Percentiles rank a stretch among this genome's conserved stretches.
Conservation (phyloP, 345 rosid genomes). For the Eucalyptus cloeziana region DNA sequence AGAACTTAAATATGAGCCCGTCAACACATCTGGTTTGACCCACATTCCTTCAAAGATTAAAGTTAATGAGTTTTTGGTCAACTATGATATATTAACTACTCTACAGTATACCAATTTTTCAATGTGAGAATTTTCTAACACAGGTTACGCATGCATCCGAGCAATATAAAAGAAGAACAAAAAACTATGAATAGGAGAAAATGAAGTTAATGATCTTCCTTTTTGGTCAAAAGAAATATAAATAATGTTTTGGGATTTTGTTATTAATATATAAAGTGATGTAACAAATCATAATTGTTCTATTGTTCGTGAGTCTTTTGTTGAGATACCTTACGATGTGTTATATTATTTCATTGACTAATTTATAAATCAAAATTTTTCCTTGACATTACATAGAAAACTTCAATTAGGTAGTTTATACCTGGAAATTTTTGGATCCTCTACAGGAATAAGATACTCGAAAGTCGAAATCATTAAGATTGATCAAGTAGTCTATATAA, state of each 20-base stretch:
- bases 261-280: background rate
- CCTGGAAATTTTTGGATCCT: background rate
- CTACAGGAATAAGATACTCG: background rate
- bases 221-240: background rate
- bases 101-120: background rate
- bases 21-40: background rate
- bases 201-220: background rate
- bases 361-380: background rate
- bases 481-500: background rate
- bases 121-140: background rate
- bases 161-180: background rate
- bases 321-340: background rate
- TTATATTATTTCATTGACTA: background rate
- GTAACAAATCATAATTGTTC: background rate
- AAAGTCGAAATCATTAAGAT: background rate
- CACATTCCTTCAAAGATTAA: background rate
- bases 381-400: background rate
- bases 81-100: background rate
- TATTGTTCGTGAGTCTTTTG: background rate
- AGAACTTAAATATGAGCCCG: background rate
- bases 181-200: background rate
- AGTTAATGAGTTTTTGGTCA: background rate
- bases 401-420: background rate
- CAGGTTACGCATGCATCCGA: fast-evolving
- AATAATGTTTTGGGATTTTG: background rate